Conservation (phyloP, 164 flowering plant species). For the Chimonanthus salicifolius region DNA sequence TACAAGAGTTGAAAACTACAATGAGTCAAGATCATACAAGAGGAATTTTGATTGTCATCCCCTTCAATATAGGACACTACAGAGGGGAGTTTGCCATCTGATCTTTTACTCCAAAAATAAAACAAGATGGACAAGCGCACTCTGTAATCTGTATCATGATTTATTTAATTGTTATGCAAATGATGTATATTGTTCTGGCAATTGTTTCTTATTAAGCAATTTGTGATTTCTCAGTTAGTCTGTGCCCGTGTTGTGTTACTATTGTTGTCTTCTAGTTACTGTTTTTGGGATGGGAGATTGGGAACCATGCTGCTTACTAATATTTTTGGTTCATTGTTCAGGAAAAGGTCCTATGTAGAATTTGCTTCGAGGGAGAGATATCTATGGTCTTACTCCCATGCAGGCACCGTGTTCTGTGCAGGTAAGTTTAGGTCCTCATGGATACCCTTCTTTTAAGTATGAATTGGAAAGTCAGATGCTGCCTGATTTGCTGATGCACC, state of each 20-base stretch:
- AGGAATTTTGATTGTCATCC: too few species aligned
- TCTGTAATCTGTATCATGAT: too few species aligned
- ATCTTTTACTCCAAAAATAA: too few species aligned
- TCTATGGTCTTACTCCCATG: constrained; percentile 79
- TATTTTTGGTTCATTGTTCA: constrained; percentile 22
- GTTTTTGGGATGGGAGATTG: not conserved
- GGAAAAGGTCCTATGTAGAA: constrained; percentile 84
- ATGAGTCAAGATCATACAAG: too few species aligned
- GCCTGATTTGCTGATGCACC: not conserved
- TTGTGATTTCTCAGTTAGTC: too few species aligned
- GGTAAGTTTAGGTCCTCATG: constrained; percentile 41
- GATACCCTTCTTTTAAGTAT: not conserved
- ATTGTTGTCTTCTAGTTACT: not conserved
- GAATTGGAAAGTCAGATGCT: not conserved
- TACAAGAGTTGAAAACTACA: too few species aligned
- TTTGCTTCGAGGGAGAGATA: constrained; percentile 83
- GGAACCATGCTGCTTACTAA: not conserved
- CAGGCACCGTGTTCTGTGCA: constrained; percentile 87
- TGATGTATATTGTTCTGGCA: too few species aligned
- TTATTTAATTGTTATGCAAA: too few species aligned
- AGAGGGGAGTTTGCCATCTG: too few species aligned
- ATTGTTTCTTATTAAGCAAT: too few species aligned
- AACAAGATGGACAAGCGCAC: too few species aligned
- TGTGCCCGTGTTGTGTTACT: not conserved
- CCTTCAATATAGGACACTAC: too few species aligned